Percentiles rank a stretch among this genome's conserved stretches.
These are phyloP conservation scores for Fragilaria radians DNA, from an alignment of 108 stramenopile species.

Conservation along the genomic window DNA sequence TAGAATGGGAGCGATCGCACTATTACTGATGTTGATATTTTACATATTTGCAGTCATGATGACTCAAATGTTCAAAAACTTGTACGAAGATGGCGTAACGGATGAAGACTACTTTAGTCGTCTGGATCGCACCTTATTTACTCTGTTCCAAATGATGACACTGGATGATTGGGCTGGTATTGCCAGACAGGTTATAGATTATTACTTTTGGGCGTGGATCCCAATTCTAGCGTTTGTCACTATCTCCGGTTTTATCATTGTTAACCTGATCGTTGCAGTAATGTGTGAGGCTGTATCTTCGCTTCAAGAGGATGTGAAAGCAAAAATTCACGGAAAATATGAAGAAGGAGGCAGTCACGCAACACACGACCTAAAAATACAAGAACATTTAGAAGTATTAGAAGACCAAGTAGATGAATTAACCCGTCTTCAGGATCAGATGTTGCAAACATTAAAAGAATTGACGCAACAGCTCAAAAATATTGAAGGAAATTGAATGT, in stretches of 20 bases:
- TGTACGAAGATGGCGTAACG: conserved; percentile 17
- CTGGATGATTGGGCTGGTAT: conserved; percentile 21
- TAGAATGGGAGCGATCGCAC: conserved; percentile 6
- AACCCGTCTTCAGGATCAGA: conserved; percentile 1
- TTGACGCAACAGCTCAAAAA: not conserved
- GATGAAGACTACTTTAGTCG: conserved; percentile 18
- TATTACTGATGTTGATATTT: conserved; percentile 11
- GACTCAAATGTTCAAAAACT: conserved; percentile 25
- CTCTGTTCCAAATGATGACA: conserved; percentile 40
- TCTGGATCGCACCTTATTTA: conserved; percentile 26
- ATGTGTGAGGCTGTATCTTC: conserved; percentile 49
- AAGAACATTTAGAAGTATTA: not conserved
- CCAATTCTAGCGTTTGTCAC: conserved; percentile 36
- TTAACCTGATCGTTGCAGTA: conserved; percentile 36
- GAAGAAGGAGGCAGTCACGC: conserved; percentile 6
- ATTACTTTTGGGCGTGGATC: conserved; percentile 17
- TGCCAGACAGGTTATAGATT: conserved; percentile 3
- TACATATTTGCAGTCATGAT: conserved; percentile 38
- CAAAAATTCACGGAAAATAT: conserved; percentile 40
- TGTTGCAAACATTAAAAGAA: not conserved
- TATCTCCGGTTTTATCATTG: conserved; percentile 26
- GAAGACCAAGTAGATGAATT: conserved; percentile 8
- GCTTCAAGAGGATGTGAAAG: conserved; percentile 38
- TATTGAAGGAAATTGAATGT: no score
- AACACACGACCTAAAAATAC: not conserved